Percentiles rank a stretch among this genome's conserved stretches.
These are phyloP conservation scores for Sporothrix protearum DNA, from an alignment of 2,329 filamentous ascomycete genomes.

Conservation along the genomic window DNA sequence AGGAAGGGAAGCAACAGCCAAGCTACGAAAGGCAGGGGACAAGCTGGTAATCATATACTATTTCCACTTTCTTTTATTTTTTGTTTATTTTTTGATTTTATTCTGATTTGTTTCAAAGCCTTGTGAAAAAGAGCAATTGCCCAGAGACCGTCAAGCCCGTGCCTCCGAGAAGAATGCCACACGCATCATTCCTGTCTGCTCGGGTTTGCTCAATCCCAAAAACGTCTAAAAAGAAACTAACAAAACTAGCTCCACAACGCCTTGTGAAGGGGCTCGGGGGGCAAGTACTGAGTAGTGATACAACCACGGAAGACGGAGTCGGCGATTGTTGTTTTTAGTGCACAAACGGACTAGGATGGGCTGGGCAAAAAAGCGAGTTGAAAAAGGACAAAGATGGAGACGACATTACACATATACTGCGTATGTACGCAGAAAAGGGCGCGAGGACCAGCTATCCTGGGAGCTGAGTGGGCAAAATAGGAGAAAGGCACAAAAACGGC, in stretches of 20 bases:
- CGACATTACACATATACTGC: background rate
- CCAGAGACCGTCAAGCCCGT: background rate
- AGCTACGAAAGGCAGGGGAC: background rate
- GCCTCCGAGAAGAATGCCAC: background rate
- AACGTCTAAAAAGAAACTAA: background rate
- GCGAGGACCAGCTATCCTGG: background rate
- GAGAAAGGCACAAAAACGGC: background rate
- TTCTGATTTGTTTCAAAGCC: too few relatives aligned
- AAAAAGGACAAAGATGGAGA: background rate
- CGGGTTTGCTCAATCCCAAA: background rate
- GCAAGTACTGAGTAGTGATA: background rate
- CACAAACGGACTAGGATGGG: background rate
- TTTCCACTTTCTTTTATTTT: background rate
- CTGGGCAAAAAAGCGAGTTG: background rate
- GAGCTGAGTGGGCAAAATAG: slow-evolving; percentile 7
- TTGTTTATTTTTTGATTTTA: background rate
- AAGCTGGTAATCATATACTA: background rate
- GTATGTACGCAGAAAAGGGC: too few relatives aligned
- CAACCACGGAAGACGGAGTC: background rate
- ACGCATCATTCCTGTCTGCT: background rate
- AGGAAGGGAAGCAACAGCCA: background rate
- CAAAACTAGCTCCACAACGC: background rate
- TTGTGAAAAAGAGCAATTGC: background rate
- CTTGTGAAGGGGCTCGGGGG: too few relatives aligned
- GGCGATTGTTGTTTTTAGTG: background rate